Percentiles rank a stretch among this genome's conserved stretches.
Evolutionary conservation across 257 asterid species (phyloP).

Genomic region (Oldenlandia corymbosa): DNA sequence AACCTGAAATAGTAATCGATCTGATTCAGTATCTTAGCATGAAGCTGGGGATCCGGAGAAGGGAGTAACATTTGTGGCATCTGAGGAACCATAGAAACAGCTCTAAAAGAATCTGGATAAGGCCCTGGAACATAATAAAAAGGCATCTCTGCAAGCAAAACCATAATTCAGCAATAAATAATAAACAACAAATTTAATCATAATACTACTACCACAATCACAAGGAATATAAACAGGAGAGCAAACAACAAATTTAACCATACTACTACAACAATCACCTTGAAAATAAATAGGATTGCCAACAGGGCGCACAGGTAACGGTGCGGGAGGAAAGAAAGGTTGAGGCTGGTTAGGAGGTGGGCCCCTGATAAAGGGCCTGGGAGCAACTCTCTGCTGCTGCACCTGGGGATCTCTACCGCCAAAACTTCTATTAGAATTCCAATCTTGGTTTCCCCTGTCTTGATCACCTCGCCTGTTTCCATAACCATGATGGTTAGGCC

Average conservation of each 20-base stretch:
- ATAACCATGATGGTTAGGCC: constrained; percentile 38
- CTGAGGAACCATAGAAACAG: constrained; percentile 44
- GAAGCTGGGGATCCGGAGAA: constrained; percentile 50
- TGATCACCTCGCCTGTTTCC: constrained; percentile 71
- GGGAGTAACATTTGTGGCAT: constrained; percentile 32
- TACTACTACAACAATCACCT: constrained; percentile 35
- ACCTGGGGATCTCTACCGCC: constrained; percentile 51
- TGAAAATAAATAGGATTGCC: constrained; percentile 45
- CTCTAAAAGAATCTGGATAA: constrained; percentile 47
- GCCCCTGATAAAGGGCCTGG: constrained; percentile 53
- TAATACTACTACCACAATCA: constrained; percentile 23
- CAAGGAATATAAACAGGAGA: constrained; percentile 55
- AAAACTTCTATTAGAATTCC: constrained; percentile 47
- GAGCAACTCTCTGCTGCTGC: constrained; percentile 38
- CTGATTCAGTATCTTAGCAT: constrained; percentile 46
- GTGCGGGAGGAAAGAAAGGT: constrained; percentile 39
- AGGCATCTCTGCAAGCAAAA: constrained; percentile 44
- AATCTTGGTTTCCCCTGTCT: constrained; percentile 48
- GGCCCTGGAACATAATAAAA: constrained; percentile 41
- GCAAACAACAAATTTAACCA: constrained; percentile 45
- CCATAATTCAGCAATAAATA: constrained; percentile 13
- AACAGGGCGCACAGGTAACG: constrained; percentile 40
- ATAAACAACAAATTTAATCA: not conserved
- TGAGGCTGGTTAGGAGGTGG: constrained; percentile 36
- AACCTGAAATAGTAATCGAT: constrained; percentile 82